Evolutionary conservation across 345 rosid genomes (phyloP).

Genomic region (Moricandia moricandioides): DNA sequence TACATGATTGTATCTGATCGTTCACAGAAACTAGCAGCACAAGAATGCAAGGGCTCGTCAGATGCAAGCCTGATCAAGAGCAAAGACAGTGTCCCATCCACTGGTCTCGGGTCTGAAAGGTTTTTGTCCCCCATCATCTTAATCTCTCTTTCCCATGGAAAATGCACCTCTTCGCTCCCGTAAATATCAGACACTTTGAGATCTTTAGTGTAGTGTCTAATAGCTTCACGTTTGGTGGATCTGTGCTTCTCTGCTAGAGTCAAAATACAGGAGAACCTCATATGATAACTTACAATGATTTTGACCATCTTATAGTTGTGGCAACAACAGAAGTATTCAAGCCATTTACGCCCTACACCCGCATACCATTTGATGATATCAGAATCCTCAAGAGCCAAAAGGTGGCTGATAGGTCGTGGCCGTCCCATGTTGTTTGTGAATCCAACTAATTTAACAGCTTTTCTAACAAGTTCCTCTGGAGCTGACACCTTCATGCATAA

Average conservation of each 20-base stretch:
- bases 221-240: conserved; percentile 76
- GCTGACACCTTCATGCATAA: conserved; percentile 77
- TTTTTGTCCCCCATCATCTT: conserved; percentile 94
- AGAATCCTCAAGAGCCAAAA: conserved; percentile 68
- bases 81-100: conserved; percentile 74
- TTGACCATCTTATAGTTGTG: conserved; percentile 85
- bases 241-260: conserved; percentile 90
- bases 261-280: conserved; percentile 88
- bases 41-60: conserved; percentile 58
- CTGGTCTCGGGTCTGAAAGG: conserved; percentile 80
- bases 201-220: conserved; percentile 77
- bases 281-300: conserved; percentile 72
- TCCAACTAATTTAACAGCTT: conserved; percentile 77
- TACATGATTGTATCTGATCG: conserved; percentile 51
- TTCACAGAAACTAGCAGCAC: conserved; percentile 74
- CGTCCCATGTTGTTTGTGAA: conserved; percentile 92
- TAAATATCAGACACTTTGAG: conserved; percentile 53
- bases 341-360: conserved; percentile 89
- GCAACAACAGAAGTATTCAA: conserved; percentile 88
- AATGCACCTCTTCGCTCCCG: conserved; percentile 57
- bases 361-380: conserved; percentile 95
- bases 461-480: conserved; percentile 74
- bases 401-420: conserved; percentile 73
- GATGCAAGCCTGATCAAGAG: conserved; percentile 66
- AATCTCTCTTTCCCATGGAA: conserved; percentile 76